A percentile compares a stretch with the other conserved stretches of the same genome.
These are phyloP conservation scores for Neurospora tetraspora DNA, from an alignment of 495 filamentous ascomycete species.

Conservation along the genomic window DNA sequence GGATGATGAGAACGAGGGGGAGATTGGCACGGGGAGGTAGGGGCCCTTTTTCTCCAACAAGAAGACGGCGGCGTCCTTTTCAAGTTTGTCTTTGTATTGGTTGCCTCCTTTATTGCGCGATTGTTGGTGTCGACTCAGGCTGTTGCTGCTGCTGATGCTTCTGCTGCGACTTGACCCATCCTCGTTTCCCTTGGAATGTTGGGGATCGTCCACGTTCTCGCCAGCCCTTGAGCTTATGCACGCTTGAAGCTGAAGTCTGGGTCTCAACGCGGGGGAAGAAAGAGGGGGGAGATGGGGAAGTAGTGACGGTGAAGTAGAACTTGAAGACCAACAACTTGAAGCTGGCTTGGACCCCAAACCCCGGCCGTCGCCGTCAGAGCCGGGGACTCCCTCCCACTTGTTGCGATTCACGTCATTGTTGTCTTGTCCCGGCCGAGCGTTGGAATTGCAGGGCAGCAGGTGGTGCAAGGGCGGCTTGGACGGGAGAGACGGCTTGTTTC, in stretches of 20 bases:
- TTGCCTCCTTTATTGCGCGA: background rate
- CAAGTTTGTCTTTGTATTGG: background rate
- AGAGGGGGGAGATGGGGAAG: background rate
- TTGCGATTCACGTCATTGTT: background rate
- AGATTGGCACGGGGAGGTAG: background rate
- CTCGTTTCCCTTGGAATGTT: background rate
- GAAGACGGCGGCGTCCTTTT: background rate
- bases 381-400: background rate
- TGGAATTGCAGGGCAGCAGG: conserved; percentile 3
- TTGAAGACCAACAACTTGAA: no score
- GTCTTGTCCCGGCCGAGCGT: conserved; percentile 4
- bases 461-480: background rate
- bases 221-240: background rate
- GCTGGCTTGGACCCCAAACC: background rate
- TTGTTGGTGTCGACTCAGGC: background rate
- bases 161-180: background rate
- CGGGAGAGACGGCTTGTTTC: background rate
- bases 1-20: background rate
- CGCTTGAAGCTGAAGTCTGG: background rate
- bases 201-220: background rate
- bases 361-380: background rate
- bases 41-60: background rate
- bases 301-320: background rate
- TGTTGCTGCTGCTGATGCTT: background rate
- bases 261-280: background rate